Conservation (phyloP, 2,329 filamentous ascomycete species). For the Colletotrichum tanaceti region DNA sequence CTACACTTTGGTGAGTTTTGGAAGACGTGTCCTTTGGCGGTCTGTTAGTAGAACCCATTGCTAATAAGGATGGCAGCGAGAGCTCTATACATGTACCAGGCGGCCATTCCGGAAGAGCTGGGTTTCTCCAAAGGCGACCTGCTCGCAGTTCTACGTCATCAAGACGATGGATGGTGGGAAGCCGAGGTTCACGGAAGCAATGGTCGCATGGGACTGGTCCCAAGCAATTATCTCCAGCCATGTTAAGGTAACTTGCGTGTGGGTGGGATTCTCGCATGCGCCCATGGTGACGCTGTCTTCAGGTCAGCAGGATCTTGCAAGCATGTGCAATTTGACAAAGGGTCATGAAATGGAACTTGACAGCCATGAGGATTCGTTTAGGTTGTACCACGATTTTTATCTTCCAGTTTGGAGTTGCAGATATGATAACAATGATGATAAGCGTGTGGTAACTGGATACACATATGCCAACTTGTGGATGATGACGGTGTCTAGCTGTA, state of each 20-base stretch:
- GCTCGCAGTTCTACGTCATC: slow-evolving; percentile 86
- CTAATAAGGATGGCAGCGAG: slow-evolving; percentile 70
- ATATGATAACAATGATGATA: background rate
- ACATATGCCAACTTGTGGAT: background rate
- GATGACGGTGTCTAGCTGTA: background rate
- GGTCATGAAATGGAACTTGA: background rate
- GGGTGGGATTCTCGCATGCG: background rate
- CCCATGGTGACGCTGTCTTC: too few species aligned
- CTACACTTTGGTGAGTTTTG: slow-evolving; percentile 87
- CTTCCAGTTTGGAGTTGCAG: background rate
- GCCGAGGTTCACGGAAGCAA: slow-evolving; percentile 84
- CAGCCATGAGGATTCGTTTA: background rate
- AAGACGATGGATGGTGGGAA: slow-evolving; percentile 99
- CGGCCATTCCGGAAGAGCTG: slow-evolving; percentile 94
- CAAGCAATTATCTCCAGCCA: slow-evolving; percentile 74
- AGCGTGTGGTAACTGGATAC: background rate
- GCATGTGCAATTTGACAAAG: background rate
- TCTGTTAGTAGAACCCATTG: background rate
- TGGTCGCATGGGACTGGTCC: slow-evolving; percentile 70
- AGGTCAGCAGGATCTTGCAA: background rate
- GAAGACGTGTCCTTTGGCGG: slow-evolving; percentile 14
- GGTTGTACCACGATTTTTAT: background rate
- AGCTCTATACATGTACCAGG: slow-evolving; percentile 92
- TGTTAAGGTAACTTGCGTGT: slow-evolving; percentile 49
- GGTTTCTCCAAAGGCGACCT: slow-evolving; percentile 93